phyloP scores from a whole-genome alignment of 306 rosid species.

The Geum urbanum region DNA sequence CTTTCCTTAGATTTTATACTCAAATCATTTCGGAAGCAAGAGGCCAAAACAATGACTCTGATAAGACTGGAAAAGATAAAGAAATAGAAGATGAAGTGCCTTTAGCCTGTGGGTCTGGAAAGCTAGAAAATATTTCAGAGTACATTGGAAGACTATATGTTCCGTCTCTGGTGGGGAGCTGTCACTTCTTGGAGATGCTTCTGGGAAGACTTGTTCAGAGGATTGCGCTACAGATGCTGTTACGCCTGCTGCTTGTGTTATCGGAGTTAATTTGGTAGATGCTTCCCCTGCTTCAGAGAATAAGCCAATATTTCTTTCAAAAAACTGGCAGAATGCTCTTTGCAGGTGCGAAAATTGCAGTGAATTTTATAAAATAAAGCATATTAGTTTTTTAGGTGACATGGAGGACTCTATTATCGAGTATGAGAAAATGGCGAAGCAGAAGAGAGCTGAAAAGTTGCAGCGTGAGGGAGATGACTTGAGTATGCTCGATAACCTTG shows the following conservation, averaged over 20 bases:
- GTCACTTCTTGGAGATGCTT: slow-evolving; percentile 35
- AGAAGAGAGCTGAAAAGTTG: slow-evolving; percentile 77
- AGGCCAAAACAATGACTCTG: slow-evolving; percentile 40
- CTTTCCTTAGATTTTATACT: slow-evolving; percentile 67
- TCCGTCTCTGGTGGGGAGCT: slow-evolving; percentile 32
- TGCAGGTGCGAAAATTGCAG: slow-evolving; percentile 74
- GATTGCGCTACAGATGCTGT: slow-evolving; percentile 26
- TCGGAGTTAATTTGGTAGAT: slow-evolving; percentile 46
- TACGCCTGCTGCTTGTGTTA: slow-evolving; percentile 45
- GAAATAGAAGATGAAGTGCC: slow-evolving; percentile 41
- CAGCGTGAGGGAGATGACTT: slow-evolving; percentile 80
- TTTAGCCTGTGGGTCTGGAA: slow-evolving; percentile 47
- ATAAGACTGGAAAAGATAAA: slow-evolving; percentile 48
- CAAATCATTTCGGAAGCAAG: slow-evolving; percentile 46
- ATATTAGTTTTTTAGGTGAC: slow-evolving; percentile 60
- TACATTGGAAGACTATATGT: too few relatives aligned
- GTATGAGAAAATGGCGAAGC: slow-evolving; percentile 84
- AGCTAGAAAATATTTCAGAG: slow-evolving; percentile 26
- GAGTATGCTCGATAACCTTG: slow-evolving; percentile 63
- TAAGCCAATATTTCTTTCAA: slow-evolving; percentile 78
- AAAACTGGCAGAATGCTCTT: slow-evolving; percentile 75
- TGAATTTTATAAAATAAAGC: slow-evolving; percentile 54
- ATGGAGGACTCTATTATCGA: slow-evolving; percentile 84
- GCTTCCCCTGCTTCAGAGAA: slow-evolving; percentile 37
- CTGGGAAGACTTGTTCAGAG: slow-evolving; percentile 27